A percentile compares a stretch with the other conserved stretches of the same genome.
phyloP scores from a whole-genome alignment of 2,329 filamentous ascomycete genomes.

The Myriosclerotinia curreyana region DNA sequence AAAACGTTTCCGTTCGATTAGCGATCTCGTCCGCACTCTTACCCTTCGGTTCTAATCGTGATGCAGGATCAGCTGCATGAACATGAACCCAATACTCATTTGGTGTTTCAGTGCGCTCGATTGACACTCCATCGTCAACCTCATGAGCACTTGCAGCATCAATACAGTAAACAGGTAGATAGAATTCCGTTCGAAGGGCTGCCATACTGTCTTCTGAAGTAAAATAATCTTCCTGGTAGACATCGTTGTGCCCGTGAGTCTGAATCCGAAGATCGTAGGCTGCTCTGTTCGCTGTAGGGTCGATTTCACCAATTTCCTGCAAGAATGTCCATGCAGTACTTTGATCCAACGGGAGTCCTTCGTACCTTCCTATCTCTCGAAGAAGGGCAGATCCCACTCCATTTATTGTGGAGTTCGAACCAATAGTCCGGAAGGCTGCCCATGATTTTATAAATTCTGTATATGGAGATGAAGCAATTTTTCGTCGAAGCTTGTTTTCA shows the following conservation, averaged over 20 bases:
- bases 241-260: not conserved
- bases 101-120: slow-evolving; percentile 55
- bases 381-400: slow-evolving; percentile 64
- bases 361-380: slow-evolving; percentile 59
- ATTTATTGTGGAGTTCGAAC: slow-evolving; percentile 51
- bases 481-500: not conserved
- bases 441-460: slow-evolving; percentile 64
- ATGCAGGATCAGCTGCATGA: slow-evolving; percentile 76
- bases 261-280: slow-evolving; percentile 57
- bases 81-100: slow-evolving; percentile 71
- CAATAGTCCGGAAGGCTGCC: slow-evolving; percentile 56
- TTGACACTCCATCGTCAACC: slow-evolving; percentile 76
- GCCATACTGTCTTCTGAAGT: slow-evolving; percentile 46
- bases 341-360: slow-evolving; percentile 45
- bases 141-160: slow-evolving; percentile 64
- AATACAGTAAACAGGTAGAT: slow-evolving; percentile 67
- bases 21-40: slow-evolving; percentile 59
- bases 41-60: slow-evolving; percentile 60
- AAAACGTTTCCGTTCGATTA: slow-evolving; percentile 57
- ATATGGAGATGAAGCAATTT: slow-evolving; percentile 8
- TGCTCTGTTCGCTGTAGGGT: slow-evolving; percentile 66
- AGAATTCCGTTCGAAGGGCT: slow-evolving; percentile 55
- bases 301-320: slow-evolving; percentile 70
- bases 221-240: slow-evolving; percentile 1
- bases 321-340: slow-evolving; percentile 62